These are phyloP conservation scores for Cyberlindnera japonica DNA, from an alignment of 805 yeast species.

Conservation along the genomic window DNA sequence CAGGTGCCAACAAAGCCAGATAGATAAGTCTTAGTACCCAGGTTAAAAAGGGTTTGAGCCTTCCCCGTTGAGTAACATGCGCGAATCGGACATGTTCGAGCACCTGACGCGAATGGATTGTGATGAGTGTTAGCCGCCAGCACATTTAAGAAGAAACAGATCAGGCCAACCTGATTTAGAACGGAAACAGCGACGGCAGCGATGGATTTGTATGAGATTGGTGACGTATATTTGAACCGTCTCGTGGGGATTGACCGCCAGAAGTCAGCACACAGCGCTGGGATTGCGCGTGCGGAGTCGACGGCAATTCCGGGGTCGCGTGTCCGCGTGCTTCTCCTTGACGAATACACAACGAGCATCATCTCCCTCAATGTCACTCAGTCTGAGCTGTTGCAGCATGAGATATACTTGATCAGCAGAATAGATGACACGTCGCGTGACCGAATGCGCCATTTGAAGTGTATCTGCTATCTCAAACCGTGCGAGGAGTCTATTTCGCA, in stretches of 20 bases:
- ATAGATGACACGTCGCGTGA: slow-evolving; percentile 59
- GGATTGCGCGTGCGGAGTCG: slow-evolving; percentile 7
- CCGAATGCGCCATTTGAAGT: slow-evolving; percentile 73
- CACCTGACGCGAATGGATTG: too few relatives aligned
- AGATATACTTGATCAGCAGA: slow-evolving; percentile 78
- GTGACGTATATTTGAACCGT: slow-evolving; percentile 41
- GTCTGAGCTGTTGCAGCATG: slow-evolving; percentile 73
- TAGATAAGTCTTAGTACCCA: too few relatives aligned
- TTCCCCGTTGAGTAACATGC: too few relatives aligned
- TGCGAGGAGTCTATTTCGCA: slow-evolving; percentile 55
- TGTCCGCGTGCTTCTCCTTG: slow-evolving; percentile 76
- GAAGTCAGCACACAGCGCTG: slow-evolving; percentile 1
- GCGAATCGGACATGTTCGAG: too few relatives aligned
- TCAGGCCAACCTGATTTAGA: too few relatives aligned
- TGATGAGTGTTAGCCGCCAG: too few relatives aligned
- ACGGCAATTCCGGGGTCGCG: slow-evolving; percentile 30
- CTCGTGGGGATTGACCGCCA: slow-evolving; percentile 30
- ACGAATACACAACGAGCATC: slow-evolving; percentile 72
- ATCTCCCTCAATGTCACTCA: slow-evolving; percentile 90
- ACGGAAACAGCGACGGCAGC: too few relatives aligned
- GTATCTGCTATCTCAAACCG: slow-evolving; percentile 79
- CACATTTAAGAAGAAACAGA: too few relatives aligned
- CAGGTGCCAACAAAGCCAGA: too few relatives aligned
- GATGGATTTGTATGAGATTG: slow-evolving; percentile 47
- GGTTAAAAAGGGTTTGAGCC: too few relatives aligned